Base-by-base conservation (phyloP, 202 grass and related monocot genomes). In the Eragrostis tef region DNA sequence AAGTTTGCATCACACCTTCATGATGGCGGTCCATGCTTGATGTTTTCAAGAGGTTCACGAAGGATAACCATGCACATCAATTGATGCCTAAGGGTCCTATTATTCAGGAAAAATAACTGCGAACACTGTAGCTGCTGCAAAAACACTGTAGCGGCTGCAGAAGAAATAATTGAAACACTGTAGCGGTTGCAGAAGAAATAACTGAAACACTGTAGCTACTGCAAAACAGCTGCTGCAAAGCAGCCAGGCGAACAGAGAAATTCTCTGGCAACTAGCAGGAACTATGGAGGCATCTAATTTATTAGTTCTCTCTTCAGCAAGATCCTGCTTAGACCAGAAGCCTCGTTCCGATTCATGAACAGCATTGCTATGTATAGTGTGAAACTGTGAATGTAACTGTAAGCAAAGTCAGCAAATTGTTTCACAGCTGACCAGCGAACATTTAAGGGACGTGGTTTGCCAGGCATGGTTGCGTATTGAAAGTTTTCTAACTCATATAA, bases 21-120 rank as follows among this genome's bases (percentile, higher is more conserved):
- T 77, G 71, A 71, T 81, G 82, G 65, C 56, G 65, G 77, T 85
- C 71, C 82, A 85, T 54, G 19, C 51, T 47, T 64, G 62, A 46
- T 54, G 24, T 42, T 81, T 58, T 44, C 76, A 70, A 57, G n/a
- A 8, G 60, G 61, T 61, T 73, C 74, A 59, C 11, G 47, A 39
- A n/a, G 43, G 61, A 88, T 47, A 75, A 50, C 71, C 63, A 80
- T 54, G 44, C 50, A 48, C 4, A 53, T n/a, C 50, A 54, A 70
- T 57, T 21, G 53, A 39, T 71, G 54, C 13, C 29, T 3, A 31
- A 63, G 46, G 34, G 29, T 31, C 29, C 29, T 31, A 31, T 31
- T 31, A 31, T 31, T n/a, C n/a, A n/a, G n/a, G n/a, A n/a, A n/a
- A n/a, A n/a, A n/a, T n/a, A n/a, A n/a, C n/a, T 34, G 2, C 1